These are phyloP conservation scores for Ophiostoma sp. DNA, from an alignment of 2,329 filamentous ascomycete genomes.

Conservation along the genomic window DNA sequence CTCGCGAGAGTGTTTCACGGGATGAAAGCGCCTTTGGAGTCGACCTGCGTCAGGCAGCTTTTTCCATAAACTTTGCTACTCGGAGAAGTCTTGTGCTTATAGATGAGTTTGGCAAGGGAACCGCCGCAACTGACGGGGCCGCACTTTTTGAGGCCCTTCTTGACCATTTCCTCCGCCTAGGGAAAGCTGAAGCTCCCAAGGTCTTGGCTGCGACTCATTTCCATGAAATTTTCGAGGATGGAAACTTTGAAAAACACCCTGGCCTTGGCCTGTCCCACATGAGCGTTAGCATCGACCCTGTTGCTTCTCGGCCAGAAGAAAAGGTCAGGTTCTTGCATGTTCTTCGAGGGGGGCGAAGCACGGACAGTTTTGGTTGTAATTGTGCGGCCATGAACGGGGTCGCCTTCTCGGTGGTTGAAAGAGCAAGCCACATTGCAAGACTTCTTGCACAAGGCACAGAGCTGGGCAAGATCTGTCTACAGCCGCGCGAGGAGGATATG, in stretches of 20 bases:
- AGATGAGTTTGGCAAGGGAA: conserved; percentile 79
- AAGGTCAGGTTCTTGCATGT: conserved; percentile 73
- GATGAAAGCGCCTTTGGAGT: conserved; percentile 63
- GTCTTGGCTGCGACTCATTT: conserved; percentile 59
- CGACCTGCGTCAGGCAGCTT: conserved; percentile 79
- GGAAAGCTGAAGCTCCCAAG: conserved; percentile 44
- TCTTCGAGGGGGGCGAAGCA: conserved; percentile 60
- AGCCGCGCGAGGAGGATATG: conserved; percentile 58
- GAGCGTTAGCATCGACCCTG: conserved; percentile 58
- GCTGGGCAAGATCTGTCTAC: conserved; percentile 65
- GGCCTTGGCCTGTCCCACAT: conserved; percentile 62
- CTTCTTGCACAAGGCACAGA: conserved; percentile 69
- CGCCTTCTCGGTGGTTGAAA: conserved; percentile 61
- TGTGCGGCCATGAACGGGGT: conserved; percentile 88
- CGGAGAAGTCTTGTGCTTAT: conserved; percentile 75
- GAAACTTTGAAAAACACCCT: conserved; percentile 48
- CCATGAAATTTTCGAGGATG: conserved; percentile 66
- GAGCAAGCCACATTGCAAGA: conserved; percentile 68
- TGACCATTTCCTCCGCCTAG: conserved; percentile 49
- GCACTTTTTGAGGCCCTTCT: conserved; percentile 55
- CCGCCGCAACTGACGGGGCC: conserved; percentile 52
- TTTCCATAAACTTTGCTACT: conserved; percentile 70
- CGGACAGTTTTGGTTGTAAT: conserved; percentile 75
- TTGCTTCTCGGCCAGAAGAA: conserved; percentile 48
- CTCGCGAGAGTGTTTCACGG: conserved; percentile 57